A percentile compares a stretch with the other conserved stretches of the same genome.
Conservation (phyloP, 148 eudicot genomes). For the Polygonum maritimum region DNA sequence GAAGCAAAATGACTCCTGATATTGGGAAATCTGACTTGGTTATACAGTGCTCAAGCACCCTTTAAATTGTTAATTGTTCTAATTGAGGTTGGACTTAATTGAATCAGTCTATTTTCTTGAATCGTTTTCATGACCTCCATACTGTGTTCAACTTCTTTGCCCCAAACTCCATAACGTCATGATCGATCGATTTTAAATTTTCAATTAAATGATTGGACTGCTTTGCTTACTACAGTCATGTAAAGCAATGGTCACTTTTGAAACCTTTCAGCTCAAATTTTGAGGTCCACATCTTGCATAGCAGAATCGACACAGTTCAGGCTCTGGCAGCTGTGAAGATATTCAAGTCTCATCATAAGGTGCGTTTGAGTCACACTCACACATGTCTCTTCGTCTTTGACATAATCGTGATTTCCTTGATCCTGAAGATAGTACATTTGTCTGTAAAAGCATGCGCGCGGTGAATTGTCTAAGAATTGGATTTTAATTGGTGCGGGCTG, state of each 20-base stretch:
- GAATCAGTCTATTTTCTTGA: not conserved
- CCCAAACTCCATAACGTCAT: not conserved
- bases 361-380: constrained; percentile 20
- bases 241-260: constrained; percentile 58
- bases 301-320: constrained; percentile 80
- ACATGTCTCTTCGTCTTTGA: constrained; percentile 12
- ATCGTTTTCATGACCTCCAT: constrained; percentile 78
- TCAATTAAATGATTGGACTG: not conserved
- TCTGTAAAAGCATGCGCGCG: not conserved
- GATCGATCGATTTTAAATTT: not conserved
- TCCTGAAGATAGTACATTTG: not conserved
- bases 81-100: not conserved
- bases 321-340: constrained; percentile 85
- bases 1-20: not conserved
- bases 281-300: constrained; percentile 81
- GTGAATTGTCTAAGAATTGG: not conserved
- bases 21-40: not conserved
- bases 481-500: not conserved
- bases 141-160: not conserved
- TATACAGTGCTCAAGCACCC: too few relatives aligned
- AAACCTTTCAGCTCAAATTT: constrained; percentile 49
- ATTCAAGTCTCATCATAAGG: constrained; percentile 81
- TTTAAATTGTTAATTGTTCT: not conserved
- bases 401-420: not conserved
- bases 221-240: not conserved